Percentiles rank a stretch among this genome's conserved stretches.
These are phyloP conservation scores for Nemania sp. DNA, from an alignment of 2,329 filamentous ascomycete genomes.

Conservation along the genomic window DNA sequence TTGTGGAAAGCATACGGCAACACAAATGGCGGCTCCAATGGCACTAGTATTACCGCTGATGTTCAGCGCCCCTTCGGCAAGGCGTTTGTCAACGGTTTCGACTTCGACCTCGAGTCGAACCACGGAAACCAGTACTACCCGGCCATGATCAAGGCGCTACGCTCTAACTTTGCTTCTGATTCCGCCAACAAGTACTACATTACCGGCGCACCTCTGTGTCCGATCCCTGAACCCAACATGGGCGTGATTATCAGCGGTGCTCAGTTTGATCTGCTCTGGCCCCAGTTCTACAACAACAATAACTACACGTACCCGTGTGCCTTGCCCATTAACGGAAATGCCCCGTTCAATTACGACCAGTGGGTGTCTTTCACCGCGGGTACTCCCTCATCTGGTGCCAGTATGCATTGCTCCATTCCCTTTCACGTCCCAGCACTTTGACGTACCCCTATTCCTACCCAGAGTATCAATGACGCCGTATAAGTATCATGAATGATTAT, in stretches of 20 bases:
- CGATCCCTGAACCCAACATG: constrained; percentile 50
- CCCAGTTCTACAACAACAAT: constrained; percentile 55
- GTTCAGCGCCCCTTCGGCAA: constrained; percentile 50
- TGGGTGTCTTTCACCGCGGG: constrained; percentile 41
- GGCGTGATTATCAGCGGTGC: constrained; percentile 43
- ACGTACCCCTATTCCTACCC: no score
- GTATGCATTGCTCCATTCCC: background rate
- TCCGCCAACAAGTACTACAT: constrained; percentile 47
- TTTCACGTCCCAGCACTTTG: background rate
- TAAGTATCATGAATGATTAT: no score
- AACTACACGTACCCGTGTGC: constrained; percentile 40
- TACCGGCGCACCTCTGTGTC: constrained; percentile 51
- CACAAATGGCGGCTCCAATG: constrained; percentile 34
- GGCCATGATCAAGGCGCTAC: constrained; percentile 37
- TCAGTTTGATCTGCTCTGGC: constrained; percentile 47
- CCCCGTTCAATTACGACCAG: constrained; percentile 43
- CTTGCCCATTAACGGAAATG: constrained; percentile 38
- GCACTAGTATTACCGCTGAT: constrained; percentile 10
- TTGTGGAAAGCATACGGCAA: constrained; percentile 52
- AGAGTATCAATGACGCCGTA: no score
- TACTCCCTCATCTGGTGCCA: constrained; percentile 42
- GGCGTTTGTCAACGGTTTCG: constrained; percentile 43
- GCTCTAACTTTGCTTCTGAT: constrained; percentile 41
- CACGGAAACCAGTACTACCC: constrained; percentile 43
- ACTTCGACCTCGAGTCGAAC: constrained; percentile 42